Conservation (phyloP, 306 rosid species). For the Biancaea sappan region DNA sequence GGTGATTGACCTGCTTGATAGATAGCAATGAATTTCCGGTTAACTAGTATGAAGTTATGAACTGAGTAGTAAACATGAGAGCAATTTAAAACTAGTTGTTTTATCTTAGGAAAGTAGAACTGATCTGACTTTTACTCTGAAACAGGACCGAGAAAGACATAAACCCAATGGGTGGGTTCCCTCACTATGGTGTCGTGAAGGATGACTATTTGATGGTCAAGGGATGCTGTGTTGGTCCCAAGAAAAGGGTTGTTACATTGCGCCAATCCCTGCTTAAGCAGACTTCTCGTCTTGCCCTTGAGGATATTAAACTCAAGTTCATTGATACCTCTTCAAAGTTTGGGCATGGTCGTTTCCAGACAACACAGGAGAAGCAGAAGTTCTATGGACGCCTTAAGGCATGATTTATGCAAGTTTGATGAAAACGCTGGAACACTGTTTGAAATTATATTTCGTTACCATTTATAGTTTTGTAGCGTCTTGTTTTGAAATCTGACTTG, state of each 20-base stretch:
- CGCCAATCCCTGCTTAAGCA: constrained; percentile 86
- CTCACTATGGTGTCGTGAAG: constrained; percentile 84
- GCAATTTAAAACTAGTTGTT: neutral
- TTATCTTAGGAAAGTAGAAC: neutral
- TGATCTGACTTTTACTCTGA: neutral
- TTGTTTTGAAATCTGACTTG: neutral
- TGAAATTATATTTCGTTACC: constrained; percentile 12
- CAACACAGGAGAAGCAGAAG: constrained; percentile 82
- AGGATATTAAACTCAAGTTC: constrained; percentile 80
- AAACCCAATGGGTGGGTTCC: constrained; percentile 31
- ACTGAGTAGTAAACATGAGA: neutral
- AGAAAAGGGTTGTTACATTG: constrained; percentile 78
- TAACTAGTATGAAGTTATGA: neutral
- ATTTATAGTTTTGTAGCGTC: neutral
- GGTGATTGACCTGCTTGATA: constrained; percentile 36
- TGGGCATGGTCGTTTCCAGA: constrained; percentile 92
- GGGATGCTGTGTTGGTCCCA: constrained; percentile 83
- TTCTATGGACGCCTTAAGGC: constrained; percentile 79
- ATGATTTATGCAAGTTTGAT: constrained; percentile 18
- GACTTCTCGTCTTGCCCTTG: constrained; percentile 74
- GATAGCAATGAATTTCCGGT: neutral
- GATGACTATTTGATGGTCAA: constrained; percentile 71
- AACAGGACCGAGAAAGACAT: constrained; percentile 1
- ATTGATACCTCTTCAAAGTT: constrained; percentile 84
- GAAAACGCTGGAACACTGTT: neutral